Evolutionary conservation across 192 early-diverging fungal genomes (phyloP), one percentile per base, ranked within the genome.

Genomic region (Jimgerdemannia flammicorona): DNA sequence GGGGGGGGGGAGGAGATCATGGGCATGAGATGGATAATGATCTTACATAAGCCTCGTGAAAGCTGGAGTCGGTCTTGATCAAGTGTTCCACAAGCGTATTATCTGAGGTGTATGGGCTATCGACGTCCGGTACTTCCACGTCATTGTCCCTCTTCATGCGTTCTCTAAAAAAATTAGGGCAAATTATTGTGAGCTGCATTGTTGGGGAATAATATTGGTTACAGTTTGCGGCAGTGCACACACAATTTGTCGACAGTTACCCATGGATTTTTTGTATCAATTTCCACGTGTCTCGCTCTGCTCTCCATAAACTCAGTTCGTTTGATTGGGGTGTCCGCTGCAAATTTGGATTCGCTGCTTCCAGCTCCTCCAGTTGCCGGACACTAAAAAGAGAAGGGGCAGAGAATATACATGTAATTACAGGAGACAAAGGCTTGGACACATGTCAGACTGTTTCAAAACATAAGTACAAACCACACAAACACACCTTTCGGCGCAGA

Each of bases 231-330:
- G 6, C 6, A 59, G 49, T 10, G 14, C 49, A 59, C 29, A 29
- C 29, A 29, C 29, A 29, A 29, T 29, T 29, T 29, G 29, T 29
- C 29, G 49, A 59, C 49, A 59, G 8, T 59, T 59, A 59, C 49
- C 8, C 49, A 59, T 84, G 83, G 3, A 86, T 74, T 4, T 83
- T 72, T 40, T 76, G 79, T 7, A 86, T 9, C 18, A 86, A 73
- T 20, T 86, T 79, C 85, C 85, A 86, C 3, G 85, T 86, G 63
- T 59, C 77, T 74, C 80, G 72, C 68, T 84, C 85, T 1, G 80
- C 20, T 39, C 72, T 75, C 85, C 85, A 86, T 49, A 73, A 4
- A 40, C 39, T 44, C 54, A 64, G 17, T 59, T 14, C 49, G 14
- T 59, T 10, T 10, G 49, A 59, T 59, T 59, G 49, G 0, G 49